Base-by-base conservation (phyloP, 805 yeast genomes). In the Priceomyces haplophilus region DNA sequence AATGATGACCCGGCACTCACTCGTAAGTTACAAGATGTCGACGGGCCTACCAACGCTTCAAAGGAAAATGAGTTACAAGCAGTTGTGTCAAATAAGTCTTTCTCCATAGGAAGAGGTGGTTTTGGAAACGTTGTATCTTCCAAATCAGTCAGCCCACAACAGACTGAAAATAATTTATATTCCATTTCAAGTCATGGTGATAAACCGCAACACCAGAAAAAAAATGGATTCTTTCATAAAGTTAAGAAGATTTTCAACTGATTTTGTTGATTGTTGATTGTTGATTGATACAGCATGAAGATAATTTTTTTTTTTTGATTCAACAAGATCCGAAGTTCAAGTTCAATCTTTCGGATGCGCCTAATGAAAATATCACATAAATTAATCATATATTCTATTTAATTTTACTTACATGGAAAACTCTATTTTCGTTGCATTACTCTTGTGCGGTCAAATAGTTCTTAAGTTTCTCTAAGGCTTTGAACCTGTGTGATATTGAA, bases 401-500 rank as follows among this genome's bases (percentile, higher is more conserved):
- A 18, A 20, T 27, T 37, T 20, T 37, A 27, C 20, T 30, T 7
- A 30, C 20, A 31, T 38, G 8, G n/a, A n/a, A n/a, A 23, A 13
- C 13, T 37, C 13, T 25, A 24, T 19, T 17, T 38, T 21, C 31
- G 34, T 39, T 15, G n/a, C n/a, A n/a, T n/a, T 39, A 39, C 18
- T 33, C 34, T 27, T 54, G 48, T 15, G 41, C 46, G 18, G 42
- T 19, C 47, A 84, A 65, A 51, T 70, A 87, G 19, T 72, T 78
- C 57, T 77, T 80, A 44, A 93, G 76, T 61, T 85, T 78, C 42
- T 72, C 79, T 55, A 93, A 75, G 0, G 99, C 97, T 62, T 76
- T 83, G 57, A 75, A 88, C 55, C 99, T 76, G 58, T 95, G 99
- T 50, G 95, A 84, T 48, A 93, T 85, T 16, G 73, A 60, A 65